A percentile compares a stretch with the other conserved stretches of the same genome.
phyloP scores from a whole-genome alignment of 2,329 filamentous ascomycete genomes.

The Exophiala bonariae region DNA sequence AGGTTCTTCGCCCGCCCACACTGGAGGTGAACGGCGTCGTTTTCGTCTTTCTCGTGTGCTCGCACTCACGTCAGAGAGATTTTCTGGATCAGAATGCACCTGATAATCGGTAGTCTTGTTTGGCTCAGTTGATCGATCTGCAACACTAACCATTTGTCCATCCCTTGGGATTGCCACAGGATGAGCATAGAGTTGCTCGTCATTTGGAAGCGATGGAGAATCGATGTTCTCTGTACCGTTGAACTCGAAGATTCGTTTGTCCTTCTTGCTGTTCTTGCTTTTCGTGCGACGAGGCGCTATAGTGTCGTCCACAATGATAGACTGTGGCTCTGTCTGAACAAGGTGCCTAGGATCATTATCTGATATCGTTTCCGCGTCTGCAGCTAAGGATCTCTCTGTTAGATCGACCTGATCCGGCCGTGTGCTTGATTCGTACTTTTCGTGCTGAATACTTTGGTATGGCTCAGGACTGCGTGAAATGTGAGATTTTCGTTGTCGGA shows the following conservation, averaged over 20 bases:
- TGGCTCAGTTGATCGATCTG: not conserved
- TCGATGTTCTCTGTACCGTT: conserved; percentile 9
- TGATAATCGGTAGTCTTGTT: not conserved
- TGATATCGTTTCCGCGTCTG: too few species aligned
- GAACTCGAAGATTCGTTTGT: conserved; percentile 13
- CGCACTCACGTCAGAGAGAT: conserved; percentile 25
- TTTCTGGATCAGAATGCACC: conserved; percentile 5
- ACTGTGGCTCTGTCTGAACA: too few species aligned
- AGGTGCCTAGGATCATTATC: too few species aligned
- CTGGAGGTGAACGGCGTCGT: conserved; percentile 23
- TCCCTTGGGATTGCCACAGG: not conserved
- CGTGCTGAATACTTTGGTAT: too few species aligned
- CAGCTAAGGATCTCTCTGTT: too few species aligned
- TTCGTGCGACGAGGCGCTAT: not conserved
- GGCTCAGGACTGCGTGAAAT: too few species aligned
- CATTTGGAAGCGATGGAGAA: conserved; percentile 1
- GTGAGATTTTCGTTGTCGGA: too few species aligned
- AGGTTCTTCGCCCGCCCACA: conserved; percentile 25
- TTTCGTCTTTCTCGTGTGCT: conserved; percentile 27
- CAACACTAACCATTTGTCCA: not conserved
- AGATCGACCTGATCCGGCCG: too few species aligned
- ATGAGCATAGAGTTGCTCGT: not conserved
- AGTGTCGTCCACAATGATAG: not conserved
- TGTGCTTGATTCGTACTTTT: too few species aligned
- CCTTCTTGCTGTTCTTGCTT: conserved; percentile 10